phyloP scores from a whole-genome alignment of 208 protist genomes.

The Leishmania lainsoni region DNA sequence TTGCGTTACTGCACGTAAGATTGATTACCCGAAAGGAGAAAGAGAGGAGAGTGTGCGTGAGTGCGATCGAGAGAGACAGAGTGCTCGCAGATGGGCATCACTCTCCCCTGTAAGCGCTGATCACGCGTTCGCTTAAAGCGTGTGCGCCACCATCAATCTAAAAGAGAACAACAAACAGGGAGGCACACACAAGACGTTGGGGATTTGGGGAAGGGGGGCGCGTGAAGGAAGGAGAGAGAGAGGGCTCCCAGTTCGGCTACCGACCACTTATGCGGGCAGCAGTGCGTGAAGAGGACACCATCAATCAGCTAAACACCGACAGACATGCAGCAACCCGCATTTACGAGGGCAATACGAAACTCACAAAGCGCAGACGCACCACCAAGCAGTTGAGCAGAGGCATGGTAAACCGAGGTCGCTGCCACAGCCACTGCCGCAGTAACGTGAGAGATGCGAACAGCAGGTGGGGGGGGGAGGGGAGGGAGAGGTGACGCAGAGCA shows the following conservation, averaged over 20 bases:
- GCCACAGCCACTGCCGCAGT: neutral
- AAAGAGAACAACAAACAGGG: neutral
- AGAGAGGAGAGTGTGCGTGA: too few relatives aligned
- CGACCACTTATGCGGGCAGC: constrained; percentile 4
- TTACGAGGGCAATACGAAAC: neutral
- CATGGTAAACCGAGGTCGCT: neutral
- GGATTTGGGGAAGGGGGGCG: neutral
- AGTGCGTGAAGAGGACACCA: neutral
- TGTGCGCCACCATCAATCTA: neutral
- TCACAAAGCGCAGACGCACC: neutral
- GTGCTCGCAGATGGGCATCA: neutral
- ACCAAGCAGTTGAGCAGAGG: neutral
- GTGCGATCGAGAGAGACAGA: too few relatives aligned
- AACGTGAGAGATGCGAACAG: neutral
- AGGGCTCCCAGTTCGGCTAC: neutral
- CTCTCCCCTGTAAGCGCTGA: neutral
- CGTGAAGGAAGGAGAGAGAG: neutral
- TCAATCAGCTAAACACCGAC: neutral
- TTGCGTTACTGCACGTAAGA: neutral
- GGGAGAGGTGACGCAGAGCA: neutral
- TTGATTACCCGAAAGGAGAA: neutral
- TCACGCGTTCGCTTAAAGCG: neutral
- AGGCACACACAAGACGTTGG: neutral
- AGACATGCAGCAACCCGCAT: neutral
- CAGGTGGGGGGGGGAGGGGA: neutral